Conservation (phyloP, 306 rosid genomes). For the Sicyos baderoa region DNA sequence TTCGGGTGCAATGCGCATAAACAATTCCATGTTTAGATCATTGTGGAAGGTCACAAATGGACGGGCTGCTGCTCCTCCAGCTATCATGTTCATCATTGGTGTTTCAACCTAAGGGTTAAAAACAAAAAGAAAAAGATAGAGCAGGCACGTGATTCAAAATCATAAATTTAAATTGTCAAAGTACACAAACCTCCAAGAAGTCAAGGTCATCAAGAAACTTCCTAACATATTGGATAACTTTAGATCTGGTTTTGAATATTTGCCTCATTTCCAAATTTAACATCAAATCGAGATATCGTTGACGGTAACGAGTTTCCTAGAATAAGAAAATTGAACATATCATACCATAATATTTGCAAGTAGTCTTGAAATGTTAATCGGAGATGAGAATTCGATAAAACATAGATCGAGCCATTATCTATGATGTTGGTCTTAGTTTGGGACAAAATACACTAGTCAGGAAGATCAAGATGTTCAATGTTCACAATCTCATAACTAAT, state of each 20-base stretch:
- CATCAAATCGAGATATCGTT: conserved; percentile 87
- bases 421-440: background rate
- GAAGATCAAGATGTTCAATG: background rate
- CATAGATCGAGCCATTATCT: too few relatives aligned
- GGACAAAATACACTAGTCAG: background rate
- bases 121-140: conserved; percentile 9
- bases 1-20: conserved; percentile 92
- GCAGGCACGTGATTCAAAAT: background rate
- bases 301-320: conserved; percentile 88
- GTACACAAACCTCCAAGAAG: conserved; percentile 78
- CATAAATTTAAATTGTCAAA: background rate
- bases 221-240: conserved; percentile 53
- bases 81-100: conserved; percentile 97
- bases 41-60: conserved; percentile 91
- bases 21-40: conserved; percentile 75
- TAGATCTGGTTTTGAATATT: conserved; percentile 71
- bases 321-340: background rate
- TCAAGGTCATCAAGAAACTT: conserved; percentile 65
- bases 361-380: background rate
- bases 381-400: too few relatives aligned
- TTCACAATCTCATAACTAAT: background rate
- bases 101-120: conserved; percentile 67
- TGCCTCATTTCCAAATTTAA: conserved; percentile 68
- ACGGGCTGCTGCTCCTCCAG: conserved; percentile 96
- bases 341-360: background rate